These are phyloP conservation scores for Tulasnella sp. DNA, from an alignment of 768 basidiomycete genomes.

Conservation along the genomic window DNA sequence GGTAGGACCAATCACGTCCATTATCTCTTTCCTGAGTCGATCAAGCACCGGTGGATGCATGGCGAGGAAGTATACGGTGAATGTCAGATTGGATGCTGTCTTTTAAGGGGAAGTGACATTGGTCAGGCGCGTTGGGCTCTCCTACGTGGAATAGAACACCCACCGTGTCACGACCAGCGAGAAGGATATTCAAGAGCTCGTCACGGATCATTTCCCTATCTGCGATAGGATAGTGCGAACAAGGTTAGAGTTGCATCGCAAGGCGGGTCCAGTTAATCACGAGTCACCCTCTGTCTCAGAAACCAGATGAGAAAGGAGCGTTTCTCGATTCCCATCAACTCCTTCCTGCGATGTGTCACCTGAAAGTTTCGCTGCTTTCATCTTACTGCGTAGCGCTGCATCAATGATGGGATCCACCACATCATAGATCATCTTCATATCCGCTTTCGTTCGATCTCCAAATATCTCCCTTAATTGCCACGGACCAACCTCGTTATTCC, in stretches of 20 bases:
- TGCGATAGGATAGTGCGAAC: conserved; percentile 24
- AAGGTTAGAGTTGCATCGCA: neutral
- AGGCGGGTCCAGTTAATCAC: neutral
- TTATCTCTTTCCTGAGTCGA: conserved; percentile 42
- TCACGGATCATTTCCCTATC: conserved; percentile 62
- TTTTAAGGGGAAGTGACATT: conserved; percentile 5
- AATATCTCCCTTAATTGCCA: conserved; percentile 38
- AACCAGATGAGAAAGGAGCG: conserved; percentile 55
- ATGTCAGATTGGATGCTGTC: conserved; percentile 43
- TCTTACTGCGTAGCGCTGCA: conserved; percentile 31
- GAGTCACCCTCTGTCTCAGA: conserved; percentile 51
- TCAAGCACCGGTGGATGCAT: conserved; percentile 38
- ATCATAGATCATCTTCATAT: conserved; percentile 36
- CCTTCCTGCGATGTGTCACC: conserved; percentile 28
- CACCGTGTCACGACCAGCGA: conserved; percentile 71
- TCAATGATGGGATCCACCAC: conserved; percentile 56
- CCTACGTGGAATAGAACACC: conserved; percentile 18
- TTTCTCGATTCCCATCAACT: conserved; percentile 35
- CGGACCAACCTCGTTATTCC: conserved; percentile 21
- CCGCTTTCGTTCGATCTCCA: conserved; percentile 34
- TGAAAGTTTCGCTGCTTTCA: neutral
- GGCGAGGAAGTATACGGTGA: conserved; percentile 44
- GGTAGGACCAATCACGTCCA: conserved; percentile 35
- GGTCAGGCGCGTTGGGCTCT: neutral
- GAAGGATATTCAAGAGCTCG: conserved; percentile 63